phyloP scores from a whole-genome alignment of 2,329 filamentous ascomycete species.

The Chaetomiaceae sp. region DNA sequence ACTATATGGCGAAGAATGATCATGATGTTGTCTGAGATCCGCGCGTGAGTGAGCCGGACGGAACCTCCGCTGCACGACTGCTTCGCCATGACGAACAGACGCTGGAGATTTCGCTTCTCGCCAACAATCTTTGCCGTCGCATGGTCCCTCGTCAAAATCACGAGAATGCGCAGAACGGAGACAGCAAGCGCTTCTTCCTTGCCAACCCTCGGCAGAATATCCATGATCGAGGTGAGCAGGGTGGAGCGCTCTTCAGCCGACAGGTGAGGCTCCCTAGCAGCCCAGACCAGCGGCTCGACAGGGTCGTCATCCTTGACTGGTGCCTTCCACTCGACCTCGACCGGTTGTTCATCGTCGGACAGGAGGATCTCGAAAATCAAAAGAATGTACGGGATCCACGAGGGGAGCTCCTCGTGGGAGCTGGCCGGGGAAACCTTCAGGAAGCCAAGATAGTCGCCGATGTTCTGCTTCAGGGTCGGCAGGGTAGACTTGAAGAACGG shows the following conservation, averaged over 20 bases:
- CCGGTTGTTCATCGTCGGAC: conserved; percentile 81
- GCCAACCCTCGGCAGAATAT: conserved; percentile 77
- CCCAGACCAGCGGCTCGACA: conserved; percentile 52
- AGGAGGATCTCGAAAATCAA: conserved; percentile 86
- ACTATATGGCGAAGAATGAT: conserved; percentile 86
- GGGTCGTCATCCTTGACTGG: conserved; percentile 48
- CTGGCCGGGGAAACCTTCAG: conserved; percentile 66
- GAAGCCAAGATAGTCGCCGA: conserved; percentile 72
- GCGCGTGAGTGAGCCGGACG: conserved; percentile 59
- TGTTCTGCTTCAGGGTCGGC: conserved; percentile 69
- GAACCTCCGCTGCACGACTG: conserved; percentile 79
- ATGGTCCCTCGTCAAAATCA: conserved; percentile 79
- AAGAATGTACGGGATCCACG: conserved; percentile 88
- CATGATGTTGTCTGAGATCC: conserved; percentile 63
- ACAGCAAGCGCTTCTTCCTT: conserved; percentile 83
- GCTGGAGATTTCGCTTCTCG: conserved; percentile 83
- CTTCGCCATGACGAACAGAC: conserved; percentile 91
- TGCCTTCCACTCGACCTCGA: conserved; percentile 65
- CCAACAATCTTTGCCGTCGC: conserved; percentile 70
- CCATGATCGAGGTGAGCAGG: conserved; percentile 73
- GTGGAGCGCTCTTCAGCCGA: conserved; percentile 60
- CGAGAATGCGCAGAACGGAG: conserved; percentile 75
- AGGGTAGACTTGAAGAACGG: conserved; percentile 75
- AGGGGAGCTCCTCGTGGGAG: conserved; percentile 71
- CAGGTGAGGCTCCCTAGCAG: conserved; percentile 58